Evolutionary conservation across 257 asterid species (phyloP), one percentile per base, ranked within the genome.

Genomic region (Nicotiana attenuata): DNA sequence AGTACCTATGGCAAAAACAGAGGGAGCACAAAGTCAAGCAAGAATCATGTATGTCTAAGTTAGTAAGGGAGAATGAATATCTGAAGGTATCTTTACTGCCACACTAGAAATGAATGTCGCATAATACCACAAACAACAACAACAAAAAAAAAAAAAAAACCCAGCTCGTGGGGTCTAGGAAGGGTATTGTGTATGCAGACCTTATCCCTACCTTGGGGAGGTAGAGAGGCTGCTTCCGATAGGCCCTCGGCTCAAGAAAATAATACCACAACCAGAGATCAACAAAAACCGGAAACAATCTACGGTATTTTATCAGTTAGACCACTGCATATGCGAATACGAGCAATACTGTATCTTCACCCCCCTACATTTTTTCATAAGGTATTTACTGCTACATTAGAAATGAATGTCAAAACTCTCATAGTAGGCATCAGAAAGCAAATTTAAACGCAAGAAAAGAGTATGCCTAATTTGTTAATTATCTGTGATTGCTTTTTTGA

Each of bases 1-100:
- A 86, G 87, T 78, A 96, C 84, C 99, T 96, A 83, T 83, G 35
- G 81, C 29, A 78, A 53, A 10, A 76, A 63, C 63, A 29, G 68
- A 64, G 13, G 66, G 22, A 57, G 80, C 61, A 64, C 65, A 76
- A 41, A 61, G 22, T 35, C 47, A 71, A 5, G 75, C 47, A 22
- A 41, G 52, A 80, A 47, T 31, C 79, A 55, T 53, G 67, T 45
- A 76, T 77, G 29, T 65, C 83, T 57, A 65, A 28, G 61, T 41
- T 69, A 41, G 47, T 41, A 41, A 9, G 13, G 13, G 50, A 9
- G 47, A 41, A 41, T 41, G 50, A 41, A 9, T 41, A 8, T 41
- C 50, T 41, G 0, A 41, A 41, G 50, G 50, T 41, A 8, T 41
- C 50, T 41, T 41, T 41, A 41, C 50, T 2, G 50, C 50, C 10